Evolutionary conservation across 768 basidiomycete species (phyloP), one percentile per base, ranked within the genome.

Genomic region (Rhodocollybia butyracea): DNA sequence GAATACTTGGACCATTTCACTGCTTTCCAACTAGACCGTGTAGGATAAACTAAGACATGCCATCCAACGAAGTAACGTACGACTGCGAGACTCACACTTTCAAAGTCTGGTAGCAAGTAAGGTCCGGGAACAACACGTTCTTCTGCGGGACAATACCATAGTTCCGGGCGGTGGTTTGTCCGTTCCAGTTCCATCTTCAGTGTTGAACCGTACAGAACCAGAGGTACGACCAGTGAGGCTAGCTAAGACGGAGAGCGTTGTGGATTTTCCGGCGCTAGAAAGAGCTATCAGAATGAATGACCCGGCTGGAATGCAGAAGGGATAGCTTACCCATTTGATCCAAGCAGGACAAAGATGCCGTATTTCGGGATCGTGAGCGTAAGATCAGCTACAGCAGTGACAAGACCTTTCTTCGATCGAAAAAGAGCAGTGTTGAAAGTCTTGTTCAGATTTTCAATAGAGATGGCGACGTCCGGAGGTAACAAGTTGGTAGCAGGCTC

Each of bases 141-240:
- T 88, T 90, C 71, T 91, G 89, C 1, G 89, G 88, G 0, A 89
- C 88, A 55, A 92, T 85, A 2, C 90, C 17, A 92, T 65, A 0
- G 80, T 80, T 6, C 88, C 88, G 0, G 82, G 82, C 4, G 84
- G 73, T 6, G 86, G 84, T 27, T 72, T 73, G 38, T 76, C 63
- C 17, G 70, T 66, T 0, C 83, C 82, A 32, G 82, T 82, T 61
- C 80, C 81, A 22, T 27, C 30, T 21, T 42, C 51, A 24, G 51
- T 53, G n/a, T 43, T 53, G 55, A 76, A 79, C 0, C 74, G 70
- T 17, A 91, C 73, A 2, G 74, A 72, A 30, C 90, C 90, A 24
- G 75, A 70, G 3, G 81, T 84, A 19, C 76, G 79, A 5, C 80
- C 81, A 8, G 83, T 68, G 11, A 92, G 73, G 2, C 84, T 81